These are phyloP conservation scores for Lipomyces mesembrius DNA, from an alignment of 805 yeast genomes.

Conservation along the genomic window DNA sequence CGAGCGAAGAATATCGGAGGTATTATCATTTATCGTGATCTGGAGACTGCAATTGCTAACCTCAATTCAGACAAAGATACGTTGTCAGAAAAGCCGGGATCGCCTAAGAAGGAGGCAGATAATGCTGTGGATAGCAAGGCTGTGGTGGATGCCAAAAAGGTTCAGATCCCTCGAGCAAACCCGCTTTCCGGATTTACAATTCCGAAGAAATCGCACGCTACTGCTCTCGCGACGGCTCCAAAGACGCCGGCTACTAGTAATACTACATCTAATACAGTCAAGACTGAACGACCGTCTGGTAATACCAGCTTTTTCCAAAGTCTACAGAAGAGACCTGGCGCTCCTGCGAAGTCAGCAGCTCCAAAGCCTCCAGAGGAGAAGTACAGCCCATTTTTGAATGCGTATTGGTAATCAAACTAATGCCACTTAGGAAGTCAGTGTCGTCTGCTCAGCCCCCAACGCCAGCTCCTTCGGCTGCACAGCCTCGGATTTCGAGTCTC, in stretches of 20 bases:
- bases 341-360: background rate
- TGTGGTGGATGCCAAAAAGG: conserved; percentile 5
- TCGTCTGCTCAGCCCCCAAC: background rate
- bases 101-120: background rate
- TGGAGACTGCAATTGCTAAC: background rate
- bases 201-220: conserved; percentile 16
- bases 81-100: conserved; percentile 9
- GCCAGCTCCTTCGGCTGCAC: conserved; percentile 14
- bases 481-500: conserved; percentile 16
- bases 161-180: conserved; percentile 5
- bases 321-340: conserved; percentile 22
- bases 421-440: conserved; percentile 12
- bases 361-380: conserved; percentile 2
- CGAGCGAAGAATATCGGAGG: conserved; percentile 21
- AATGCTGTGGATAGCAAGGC: background rate
- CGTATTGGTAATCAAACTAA: background rate
- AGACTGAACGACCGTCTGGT: conserved; percentile 16
- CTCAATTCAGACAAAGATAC: conserved; percentile 4
- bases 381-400: background rate
- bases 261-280: background rate
- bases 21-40: background rate
- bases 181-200: conserved; percentile 21
- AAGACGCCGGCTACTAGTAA: background rate
- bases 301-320: conserved; percentile 32
- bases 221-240: conserved; percentile 7